Evolutionary conservation across 441 rosid species (phyloP).

Genomic region (Manihot esculenta): DNA sequence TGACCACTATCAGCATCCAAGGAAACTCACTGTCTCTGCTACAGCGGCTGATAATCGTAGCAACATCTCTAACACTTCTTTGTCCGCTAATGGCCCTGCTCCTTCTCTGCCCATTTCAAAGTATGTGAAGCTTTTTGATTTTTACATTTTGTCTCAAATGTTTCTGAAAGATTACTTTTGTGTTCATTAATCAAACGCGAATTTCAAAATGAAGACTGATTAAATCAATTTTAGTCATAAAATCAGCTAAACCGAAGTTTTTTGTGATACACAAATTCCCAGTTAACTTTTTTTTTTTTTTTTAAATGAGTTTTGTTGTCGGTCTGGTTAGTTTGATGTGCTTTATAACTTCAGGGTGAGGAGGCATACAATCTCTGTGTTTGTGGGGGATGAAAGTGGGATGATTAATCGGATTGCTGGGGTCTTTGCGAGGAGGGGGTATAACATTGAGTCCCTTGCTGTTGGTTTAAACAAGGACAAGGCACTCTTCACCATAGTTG

Average conservation of each 20-base stretch:
- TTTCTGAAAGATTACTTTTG: too few relatives aligned
- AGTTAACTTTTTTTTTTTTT: not conserved
- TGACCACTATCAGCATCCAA: not conserved
- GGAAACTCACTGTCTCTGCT: not conserved
- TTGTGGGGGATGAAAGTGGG: slow-evolving; percentile 91
- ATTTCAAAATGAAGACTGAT: not conserved
- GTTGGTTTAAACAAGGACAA: slow-evolving; percentile 86
- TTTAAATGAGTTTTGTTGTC: not conserved
- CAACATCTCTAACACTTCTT: not conserved
- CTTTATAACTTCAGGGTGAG: slow-evolving; percentile 41
- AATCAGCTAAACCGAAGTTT: not conserved
- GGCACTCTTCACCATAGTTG: slow-evolving; percentile 82
- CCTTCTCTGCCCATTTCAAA: not conserved
- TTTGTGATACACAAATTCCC: not conserved
- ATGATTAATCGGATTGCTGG: slow-evolving; percentile 90
- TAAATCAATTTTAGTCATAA: too few relatives aligned
- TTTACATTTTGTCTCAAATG: not conserved
- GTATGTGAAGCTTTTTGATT: not conserved
- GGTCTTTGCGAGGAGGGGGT: slow-evolving; percentile 88
- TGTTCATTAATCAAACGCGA: not conserved
- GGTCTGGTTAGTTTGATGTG: not conserved
- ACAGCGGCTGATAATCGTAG: not conserved
- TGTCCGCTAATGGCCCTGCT: not conserved
- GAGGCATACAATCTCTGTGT: slow-evolving; percentile 78
- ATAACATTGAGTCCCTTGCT: slow-evolving; percentile 86